These are phyloP conservation scores for Nothophoma quercina DNA, from an alignment of 2,329 filamentous ascomycete species.

Conservation along the genomic window DNA sequence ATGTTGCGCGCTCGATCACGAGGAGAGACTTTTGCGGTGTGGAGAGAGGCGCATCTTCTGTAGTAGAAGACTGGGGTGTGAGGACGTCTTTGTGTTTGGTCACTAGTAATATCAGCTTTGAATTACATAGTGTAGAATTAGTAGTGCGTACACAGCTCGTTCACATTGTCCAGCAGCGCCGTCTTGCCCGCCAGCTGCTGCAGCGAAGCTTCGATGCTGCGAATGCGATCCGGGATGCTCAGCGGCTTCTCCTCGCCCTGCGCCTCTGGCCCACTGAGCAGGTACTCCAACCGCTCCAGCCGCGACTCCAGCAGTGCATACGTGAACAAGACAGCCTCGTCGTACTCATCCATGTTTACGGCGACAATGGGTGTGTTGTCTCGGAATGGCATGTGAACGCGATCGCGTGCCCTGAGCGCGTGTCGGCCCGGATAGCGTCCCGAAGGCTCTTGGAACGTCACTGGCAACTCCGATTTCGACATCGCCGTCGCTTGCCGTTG, in stretches of 20 bases:
- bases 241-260: slow-evolving; percentile 31
- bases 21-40: slow-evolving; percentile 43
- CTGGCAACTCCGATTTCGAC: slow-evolving; percentile 2
- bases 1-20: slow-evolving; percentile 54
- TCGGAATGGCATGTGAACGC: slow-evolving; percentile 21
- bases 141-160: slow-evolving; percentile 46
- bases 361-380: slow-evolving; percentile 13
- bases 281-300: slow-evolving; percentile 54
- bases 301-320: slow-evolving; percentile 55
- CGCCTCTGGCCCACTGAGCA: slow-evolving; percentile 47
- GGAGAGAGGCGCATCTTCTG: slow-evolving; percentile 31
- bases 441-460: slow-evolving; percentile 25
- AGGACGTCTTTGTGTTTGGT: slow-evolving; percentile 53
- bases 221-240: slow-evolving; percentile 46
- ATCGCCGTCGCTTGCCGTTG: slow-evolving; percentile 4
- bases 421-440: not conserved
- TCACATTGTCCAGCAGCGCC: slow-evolving; percentile 49
- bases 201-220: slow-evolving; percentile 47
- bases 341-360: slow-evolving; percentile 46
- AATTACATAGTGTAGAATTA: not conserved
- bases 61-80: slow-evolving; percentile 24
- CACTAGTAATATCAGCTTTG: slow-evolving; percentile 40
- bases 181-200: slow-evolving; percentile 52
- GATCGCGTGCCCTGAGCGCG: slow-evolving; percentile 5
- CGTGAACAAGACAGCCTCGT: slow-evolving; percentile 52